Evolutionary conservation across 2,329 filamentous ascomycete species (phyloP).

Genomic region (Alternaria tenuissima): DNA sequence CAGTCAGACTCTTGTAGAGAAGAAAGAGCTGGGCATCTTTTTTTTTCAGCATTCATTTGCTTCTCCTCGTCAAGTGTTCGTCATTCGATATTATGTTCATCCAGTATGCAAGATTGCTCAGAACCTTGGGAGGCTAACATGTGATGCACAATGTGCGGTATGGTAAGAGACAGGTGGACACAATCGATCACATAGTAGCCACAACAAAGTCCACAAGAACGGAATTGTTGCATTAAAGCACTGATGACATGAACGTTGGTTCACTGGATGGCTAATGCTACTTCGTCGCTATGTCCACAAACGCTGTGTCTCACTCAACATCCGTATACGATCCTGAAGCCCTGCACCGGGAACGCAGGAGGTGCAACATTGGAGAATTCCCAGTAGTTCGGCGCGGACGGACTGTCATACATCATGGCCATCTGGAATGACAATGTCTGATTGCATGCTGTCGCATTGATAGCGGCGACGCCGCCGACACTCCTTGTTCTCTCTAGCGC

Average conservation of each 20-base stretch:
- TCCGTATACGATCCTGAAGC: constrained; percentile 37
- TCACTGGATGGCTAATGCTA: neutral
- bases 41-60: neutral
- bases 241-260: neutral
- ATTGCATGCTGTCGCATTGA: constrained; percentile 33
- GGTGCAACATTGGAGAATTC: constrained; percentile 34
- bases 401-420: constrained; percentile 35
- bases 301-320: constrained; percentile 24
- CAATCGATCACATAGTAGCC: neutral
- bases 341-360: constrained; percentile 36
- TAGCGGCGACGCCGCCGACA: constrained; percentile 25
- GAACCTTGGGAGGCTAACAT: neutral
- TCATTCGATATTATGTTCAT: neutral
- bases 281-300: neutral
- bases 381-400: constrained; percentile 37
- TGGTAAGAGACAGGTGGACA: neutral
- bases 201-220: neutral
- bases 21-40: neutral
- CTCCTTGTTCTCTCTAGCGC: constrained; percentile 25
- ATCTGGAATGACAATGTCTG: constrained; percentile 43
- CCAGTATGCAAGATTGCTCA: neutral
- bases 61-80: neutral
- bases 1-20: too few relatives aligned
- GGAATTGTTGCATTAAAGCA: neutral
- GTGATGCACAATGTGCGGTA: neutral